Conservation (phyloP, 148 eudicot genomes). For the Linanthus parryae region DNA sequence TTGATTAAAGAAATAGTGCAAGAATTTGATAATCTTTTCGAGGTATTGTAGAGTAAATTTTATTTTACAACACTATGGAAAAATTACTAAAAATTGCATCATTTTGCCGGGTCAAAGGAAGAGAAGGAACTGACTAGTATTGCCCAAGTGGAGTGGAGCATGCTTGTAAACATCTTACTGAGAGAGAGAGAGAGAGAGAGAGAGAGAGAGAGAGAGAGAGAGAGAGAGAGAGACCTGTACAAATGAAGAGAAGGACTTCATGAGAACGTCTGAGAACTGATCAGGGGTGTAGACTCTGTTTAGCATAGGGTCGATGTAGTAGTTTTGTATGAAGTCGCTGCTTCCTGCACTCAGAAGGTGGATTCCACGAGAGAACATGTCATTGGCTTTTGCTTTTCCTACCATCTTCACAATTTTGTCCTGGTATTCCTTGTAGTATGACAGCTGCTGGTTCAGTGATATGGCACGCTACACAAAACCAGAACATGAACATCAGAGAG, state of each 20-base stretch:
- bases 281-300: slow-evolving; percentile 49
- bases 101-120: too few species aligned
- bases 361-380: slow-evolving; percentile 64
- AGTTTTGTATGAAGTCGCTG: slow-evolving; percentile 85
- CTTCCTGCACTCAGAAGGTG: slow-evolving; percentile 83
- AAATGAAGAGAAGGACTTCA: slow-evolving; percentile 45
- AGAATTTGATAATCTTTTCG: too few species aligned
- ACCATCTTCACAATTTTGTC: slow-evolving; percentile 51
- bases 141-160: too few species aligned
- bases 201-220: too few species aligned
- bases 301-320: slow-evolving; percentile 60
- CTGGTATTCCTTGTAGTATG: slow-evolving; percentile 72
- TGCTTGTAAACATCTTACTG: too few species aligned
- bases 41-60: too few species aligned
- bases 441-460: slow-evolving; percentile 58
- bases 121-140: too few species aligned
- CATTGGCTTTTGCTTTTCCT: slow-evolving; percentile 54
- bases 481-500: neutral
- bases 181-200: too few species aligned
- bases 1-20: too few species aligned
- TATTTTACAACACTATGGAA: too few species aligned
- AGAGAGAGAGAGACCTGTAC: slow-evolving; percentile 42
- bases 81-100: too few species aligned
- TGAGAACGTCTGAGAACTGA: slow-evolving; percentile 57
- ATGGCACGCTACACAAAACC: slow-evolving; percentile 49